These are phyloP conservation scores for Diplogelasinospora grovesii DNA, from an alignment of 495 filamentous ascomycete genomes.

Conservation along the genomic window DNA sequence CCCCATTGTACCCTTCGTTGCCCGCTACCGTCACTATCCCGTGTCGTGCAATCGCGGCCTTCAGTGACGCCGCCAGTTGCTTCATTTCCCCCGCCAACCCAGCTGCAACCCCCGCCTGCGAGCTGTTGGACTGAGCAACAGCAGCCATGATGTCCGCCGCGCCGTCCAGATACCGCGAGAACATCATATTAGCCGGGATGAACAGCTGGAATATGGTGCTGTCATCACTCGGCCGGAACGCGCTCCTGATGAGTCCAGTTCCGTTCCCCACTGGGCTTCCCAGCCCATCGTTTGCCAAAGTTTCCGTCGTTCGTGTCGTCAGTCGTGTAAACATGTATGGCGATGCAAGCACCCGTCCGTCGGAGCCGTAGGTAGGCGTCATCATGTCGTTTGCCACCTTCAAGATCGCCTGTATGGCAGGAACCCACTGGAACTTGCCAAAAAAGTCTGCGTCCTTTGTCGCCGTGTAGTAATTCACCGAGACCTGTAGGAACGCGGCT, in stretches of 20 bases:
- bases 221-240: slow-evolving; percentile 62
- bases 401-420: slow-evolving; percentile 21
- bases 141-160: slow-evolving; percentile 42
- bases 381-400: slow-evolving; percentile 47
- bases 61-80: too few relatives aligned
- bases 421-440: slow-evolving; percentile 43
- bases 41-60: too few relatives aligned
- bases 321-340: slow-evolving; percentile 53
- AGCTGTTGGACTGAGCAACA: neutral
- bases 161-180: slow-evolving; percentile 45
- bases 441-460: slow-evolving; percentile 56
- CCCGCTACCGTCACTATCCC: too few relatives aligned
- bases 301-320: slow-evolving; percentile 51
- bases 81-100: slow-evolving; percentile 42
- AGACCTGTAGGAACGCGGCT: slow-evolving; percentile 57
- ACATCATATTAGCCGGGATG: slow-evolving; percentile 67
- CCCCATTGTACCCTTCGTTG: slow-evolving; percentile 4
- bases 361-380: slow-evolving; percentile 48
- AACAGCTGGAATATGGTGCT: slow-evolving; percentile 49
- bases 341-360: slow-evolving; percentile 44
- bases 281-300: slow-evolving; percentile 49
- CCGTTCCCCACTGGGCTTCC: slow-evolving; percentile 50
- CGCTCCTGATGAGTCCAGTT: slow-evolving; percentile 56
- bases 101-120: too few relatives aligned
- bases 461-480: slow-evolving; percentile 49